Evolutionary conservation across 139 green algal species (phyloP), one percentile per base, ranked within the genome.

Genomic region (Chlorella vulgaris): DNA sequence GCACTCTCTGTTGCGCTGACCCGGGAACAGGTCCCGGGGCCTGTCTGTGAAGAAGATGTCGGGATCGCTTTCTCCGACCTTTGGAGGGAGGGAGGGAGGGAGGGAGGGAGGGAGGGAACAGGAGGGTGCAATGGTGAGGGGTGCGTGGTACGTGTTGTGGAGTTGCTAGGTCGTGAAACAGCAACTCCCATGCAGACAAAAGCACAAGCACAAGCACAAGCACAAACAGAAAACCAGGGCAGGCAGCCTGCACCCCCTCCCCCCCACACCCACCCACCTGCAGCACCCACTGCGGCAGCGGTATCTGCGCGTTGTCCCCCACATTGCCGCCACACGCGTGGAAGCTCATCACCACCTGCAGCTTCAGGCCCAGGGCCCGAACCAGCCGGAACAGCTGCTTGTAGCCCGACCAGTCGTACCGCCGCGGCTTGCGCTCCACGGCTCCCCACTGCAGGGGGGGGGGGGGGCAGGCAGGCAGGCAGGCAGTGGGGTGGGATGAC

Each of bases 261-360:
- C 47, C 47, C 47, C 47, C 55, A n/a, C 21, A 0, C 42, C 70
- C 28, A 1, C 80, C 18, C 76, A 94, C 92, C 88, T 94, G 71
- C 21, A 96, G 80, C 43, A 98, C 94, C 94, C 94, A 98, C 3
- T 78, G 33, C 0, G 94, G 94, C 53, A 98, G 87, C 7, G 94
- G 92, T 8, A 98, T 88, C 35, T 93, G 85, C 0, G 89, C 89
- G 35, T 89, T 91, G 84, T 98, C 95, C 0, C 95, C 95, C 35
- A 98, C 95, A 62, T 98, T 98, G 74, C 94, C 92, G 28, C 95
- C 95, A 80, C 95, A 98, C 0, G 95, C 94, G 83, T 98, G 95
- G 84, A 98, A 98, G 66, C 88, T 92, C 80, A 98, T 89, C 22
- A 98, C 95, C 24, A 91, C 95, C 89, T 98, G 92, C 21, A 98